A percentile compares a stretch with the other conserved stretches of the same genome.
phyloP scores from a whole-genome alignment of 2,329 filamentous ascomycete genomes.

The Ascochyta koolunga region DNA sequence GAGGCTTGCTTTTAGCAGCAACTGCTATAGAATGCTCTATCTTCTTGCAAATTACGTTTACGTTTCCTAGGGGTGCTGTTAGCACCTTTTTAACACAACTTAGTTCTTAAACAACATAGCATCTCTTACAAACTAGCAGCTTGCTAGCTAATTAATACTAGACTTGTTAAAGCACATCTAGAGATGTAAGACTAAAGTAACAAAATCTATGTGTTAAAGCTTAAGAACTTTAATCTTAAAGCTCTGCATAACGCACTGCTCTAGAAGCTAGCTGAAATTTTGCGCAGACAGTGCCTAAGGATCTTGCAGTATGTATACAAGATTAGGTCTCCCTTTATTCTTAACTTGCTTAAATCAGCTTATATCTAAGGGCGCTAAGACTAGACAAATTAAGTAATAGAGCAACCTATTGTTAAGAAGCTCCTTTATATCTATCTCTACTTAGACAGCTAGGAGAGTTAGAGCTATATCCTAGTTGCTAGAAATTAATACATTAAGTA shows the following conservation, averaged over 20 bases:
- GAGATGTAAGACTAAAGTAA: neutral
- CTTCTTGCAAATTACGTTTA: neutral
- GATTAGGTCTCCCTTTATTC: neutral
- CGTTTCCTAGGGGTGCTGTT: neutral
- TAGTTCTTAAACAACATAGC: neutral
- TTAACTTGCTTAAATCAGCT: neutral
- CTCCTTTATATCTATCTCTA: constrained; percentile 3
- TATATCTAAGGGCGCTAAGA: neutral
- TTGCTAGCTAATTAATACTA: too few relatives aligned
- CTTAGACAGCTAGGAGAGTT: neutral
- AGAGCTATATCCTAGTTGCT: neutral
- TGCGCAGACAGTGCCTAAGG: neutral
- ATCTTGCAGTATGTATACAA: neutral
- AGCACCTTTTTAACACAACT: neutral
- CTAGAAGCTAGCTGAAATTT: neutral
- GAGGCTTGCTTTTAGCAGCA: neutral
- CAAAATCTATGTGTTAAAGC: neutral
- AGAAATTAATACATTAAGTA: constrained; percentile 2
- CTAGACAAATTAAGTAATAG: neutral
- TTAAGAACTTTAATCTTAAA: neutral
- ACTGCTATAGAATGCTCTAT: neutral
- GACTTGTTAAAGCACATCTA: neutral
- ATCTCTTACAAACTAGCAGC: neutral
- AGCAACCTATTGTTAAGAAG: neutral
- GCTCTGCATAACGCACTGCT: neutral